Conservation (phyloP, 768 basidiomycete genomes). For the Gymnopilus junonius region DNA sequence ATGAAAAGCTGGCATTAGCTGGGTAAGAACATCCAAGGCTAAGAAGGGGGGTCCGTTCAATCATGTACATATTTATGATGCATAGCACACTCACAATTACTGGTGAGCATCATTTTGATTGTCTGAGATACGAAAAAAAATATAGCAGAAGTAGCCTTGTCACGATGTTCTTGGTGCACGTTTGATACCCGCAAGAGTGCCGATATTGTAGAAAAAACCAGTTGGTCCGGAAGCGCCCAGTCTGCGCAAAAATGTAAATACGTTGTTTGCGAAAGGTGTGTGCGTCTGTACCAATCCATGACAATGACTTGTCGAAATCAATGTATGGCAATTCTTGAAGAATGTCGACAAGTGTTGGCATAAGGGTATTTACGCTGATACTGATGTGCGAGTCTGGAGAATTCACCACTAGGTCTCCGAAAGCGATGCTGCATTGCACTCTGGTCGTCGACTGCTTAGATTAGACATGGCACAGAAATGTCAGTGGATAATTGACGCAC, state of each 20-base stretch:
- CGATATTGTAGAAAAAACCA: slow-evolving; percentile 78
- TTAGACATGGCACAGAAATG: neutral
- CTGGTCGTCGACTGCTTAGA: slow-evolving; percentile 62
- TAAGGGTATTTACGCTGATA: slow-evolving; percentile 53
- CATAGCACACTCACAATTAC: slow-evolving; percentile 51
- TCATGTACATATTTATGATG: neutral
- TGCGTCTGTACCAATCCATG: slow-evolving; percentile 72
- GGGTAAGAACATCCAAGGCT: slow-evolving; percentile 78
- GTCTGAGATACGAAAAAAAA: slow-evolving; percentile 60
- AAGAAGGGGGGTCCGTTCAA: neutral
- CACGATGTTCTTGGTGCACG: slow-evolving; percentile 51
- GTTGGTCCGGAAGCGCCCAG: slow-evolving; percentile 86
- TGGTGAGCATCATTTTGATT: slow-evolving; percentile 57
- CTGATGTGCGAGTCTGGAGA: slow-evolving; percentile 58
- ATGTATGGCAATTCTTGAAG: slow-evolving; percentile 74
- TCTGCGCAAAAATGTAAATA: slow-evolving; percentile 45
- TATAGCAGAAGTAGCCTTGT: slow-evolving; percentile 60
- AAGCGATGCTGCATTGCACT: slow-evolving; percentile 82
- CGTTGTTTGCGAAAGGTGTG: neutral
- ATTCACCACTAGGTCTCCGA: slow-evolving; percentile 76
- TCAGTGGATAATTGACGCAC: slow-evolving; percentile 38
- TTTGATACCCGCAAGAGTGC: slow-evolving; percentile 73
- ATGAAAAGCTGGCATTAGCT: slow-evolving; percentile 81
- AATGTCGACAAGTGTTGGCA: slow-evolving; percentile 67
- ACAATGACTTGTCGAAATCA: slow-evolving; percentile 78